Evolutionary conservation across 306 rosid species (phyloP).

Genomic region (Sicyos baderoa): DNA sequence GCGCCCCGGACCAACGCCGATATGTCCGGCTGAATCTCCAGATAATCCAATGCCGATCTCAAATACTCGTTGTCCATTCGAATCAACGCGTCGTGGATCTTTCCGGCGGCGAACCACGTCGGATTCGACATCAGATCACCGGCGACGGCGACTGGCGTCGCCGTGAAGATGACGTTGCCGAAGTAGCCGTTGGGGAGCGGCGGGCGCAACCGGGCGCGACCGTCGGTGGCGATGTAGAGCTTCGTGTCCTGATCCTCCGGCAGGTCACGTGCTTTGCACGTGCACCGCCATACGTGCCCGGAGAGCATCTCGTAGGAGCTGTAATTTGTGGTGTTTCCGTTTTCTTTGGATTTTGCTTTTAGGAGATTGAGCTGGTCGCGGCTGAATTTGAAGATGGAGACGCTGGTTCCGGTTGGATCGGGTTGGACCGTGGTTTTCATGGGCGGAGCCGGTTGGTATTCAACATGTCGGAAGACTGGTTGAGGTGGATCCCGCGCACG

Average conservation of each 20-base stretch:
- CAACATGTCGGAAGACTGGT: slow-evolving; percentile 63
- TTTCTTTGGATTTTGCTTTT: slow-evolving; percentile 60
- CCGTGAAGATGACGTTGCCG: slow-evolving; percentile 79
- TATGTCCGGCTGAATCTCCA: slow-evolving; percentile 77
- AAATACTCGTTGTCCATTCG: slow-evolving; percentile 65
- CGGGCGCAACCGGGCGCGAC: slow-evolving; percentile 70
- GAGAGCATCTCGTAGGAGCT: slow-evolving; percentile 83
- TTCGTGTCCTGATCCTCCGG: slow-evolving; percentile 67
- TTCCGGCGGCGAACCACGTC: slow-evolving; percentile 68
- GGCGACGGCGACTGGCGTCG: slow-evolving; percentile 59
- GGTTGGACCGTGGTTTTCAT: slow-evolving; percentile 44
- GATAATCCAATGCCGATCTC: slow-evolving; percentile 71
- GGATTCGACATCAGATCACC: slow-evolving; percentile 69
- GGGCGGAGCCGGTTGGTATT: slow-evolving; percentile 69
- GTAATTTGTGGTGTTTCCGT: slow-evolving; percentile 46
- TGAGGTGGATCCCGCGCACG: slow-evolving; percentile 64
- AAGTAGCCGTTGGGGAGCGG: slow-evolving; percentile 75
- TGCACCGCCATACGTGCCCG: slow-evolving; percentile 71
- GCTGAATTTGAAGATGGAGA: slow-evolving; percentile 55
- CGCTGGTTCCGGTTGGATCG: slow-evolving; percentile 26
- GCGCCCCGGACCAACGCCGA: slow-evolving; percentile 77
- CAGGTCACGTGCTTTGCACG: slow-evolving; percentile 58
- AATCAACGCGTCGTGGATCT: slow-evolving; percentile 53
- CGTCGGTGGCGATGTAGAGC: slow-evolving; percentile 76
- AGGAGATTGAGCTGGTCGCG: slow-evolving; percentile 51